Evolutionary conservation across 345 rosid species (phyloP).

Genomic region (Carallia pectinifolia): DNA sequence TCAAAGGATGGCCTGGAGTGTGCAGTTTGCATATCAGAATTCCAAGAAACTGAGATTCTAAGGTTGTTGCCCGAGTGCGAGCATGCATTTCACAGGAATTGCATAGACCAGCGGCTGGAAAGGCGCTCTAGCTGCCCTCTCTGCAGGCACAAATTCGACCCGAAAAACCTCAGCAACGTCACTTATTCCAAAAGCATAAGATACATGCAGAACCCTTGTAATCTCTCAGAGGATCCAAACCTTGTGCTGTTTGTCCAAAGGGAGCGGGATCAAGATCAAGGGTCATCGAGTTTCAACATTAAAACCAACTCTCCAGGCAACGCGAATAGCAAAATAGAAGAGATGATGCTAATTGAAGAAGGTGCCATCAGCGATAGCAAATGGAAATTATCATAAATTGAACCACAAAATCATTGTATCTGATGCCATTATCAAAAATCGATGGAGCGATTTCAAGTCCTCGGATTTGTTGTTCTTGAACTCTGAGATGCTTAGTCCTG

Average conservation of each 20-base stretch:
- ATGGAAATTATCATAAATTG: constrained; percentile 33
- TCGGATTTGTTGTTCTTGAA: constrained; percentile 45
- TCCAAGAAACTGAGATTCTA: constrained; percentile 44
- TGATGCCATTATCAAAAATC: constrained; percentile 36
- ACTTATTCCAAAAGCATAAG: constrained; percentile 30
- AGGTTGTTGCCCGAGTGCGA: constrained; percentile 43
- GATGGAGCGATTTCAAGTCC: constrained; percentile 54
- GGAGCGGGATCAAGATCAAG: constrained; percentile 23
- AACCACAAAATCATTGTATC: constrained; percentile 47
- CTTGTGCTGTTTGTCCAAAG: constrained; percentile 41
- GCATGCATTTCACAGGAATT: constrained; percentile 45
- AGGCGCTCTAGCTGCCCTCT: constrained; percentile 20
- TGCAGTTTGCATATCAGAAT: constrained; percentile 41
- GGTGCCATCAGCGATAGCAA: neutral
- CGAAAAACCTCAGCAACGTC: no score
- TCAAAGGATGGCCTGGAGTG: constrained; percentile 48
- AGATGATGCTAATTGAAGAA: constrained; percentile 16
- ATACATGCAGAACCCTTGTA: constrained; percentile 23
- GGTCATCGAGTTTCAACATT: constrained; percentile 19
- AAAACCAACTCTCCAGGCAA: constrained; percentile 15
- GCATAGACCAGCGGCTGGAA: constrained; percentile 51
- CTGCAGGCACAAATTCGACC: no score
- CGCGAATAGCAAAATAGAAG: constrained; percentile 6
- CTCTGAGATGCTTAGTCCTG: constrained; percentile 38
- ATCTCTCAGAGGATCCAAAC: constrained; percentile 29